Base-by-base conservation (phyloP, 192 early-diverging fungal species). In the Coemansia sp. region DNA sequence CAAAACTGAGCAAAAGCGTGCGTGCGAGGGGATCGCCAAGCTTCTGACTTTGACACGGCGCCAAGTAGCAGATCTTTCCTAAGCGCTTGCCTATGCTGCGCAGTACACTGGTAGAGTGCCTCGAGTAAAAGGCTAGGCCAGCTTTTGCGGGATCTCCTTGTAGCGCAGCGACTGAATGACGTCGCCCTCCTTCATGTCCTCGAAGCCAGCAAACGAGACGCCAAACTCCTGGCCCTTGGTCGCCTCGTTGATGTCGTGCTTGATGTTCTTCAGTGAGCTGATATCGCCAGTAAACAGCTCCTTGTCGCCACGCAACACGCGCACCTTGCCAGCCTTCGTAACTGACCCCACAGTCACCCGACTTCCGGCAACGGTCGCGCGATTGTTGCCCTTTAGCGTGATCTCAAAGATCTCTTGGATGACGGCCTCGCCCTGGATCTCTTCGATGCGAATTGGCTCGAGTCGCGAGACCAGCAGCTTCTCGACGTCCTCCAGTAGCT, bases 201-300 rank as follows among this genome's bases (percentile, higher is more conserved):
- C 82, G 71, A 94, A 97, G 11, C 88, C 90, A 17, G 92, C 93
- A 83, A 99, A 92, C 57, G 87, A 86, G 75, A 99, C 91, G 17
- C 97, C 97, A 74, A 95, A 99, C 85, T 99, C 97, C 32, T 92
- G 84, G n/a, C 95, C 96, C 79, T 97, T 99, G 64, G 87, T 87
- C 33, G 89, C 91, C 84, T 99, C 97, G 28, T 73, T 70, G 39
- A 97, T 90, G 70, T 96, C 93, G 60, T 95, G 92, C 77, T 97
- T 99, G 64, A 93, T 84, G 62, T 95, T 91, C 78, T 91, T 91
- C 67, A 99, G 86, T 33, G 73, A 79, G 66, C 63, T 64, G 67
- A 73, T 61, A 66, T 77, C 86, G 79, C 95, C 95, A 63, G 90
- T 87, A 87, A 89, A 93, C 35, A 96, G 52, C 21, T 79, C 84